Evolutionary conservation across 768 basidiomycete species (phyloP).

Genomic region (Ephemerocybe angulata): DNA sequence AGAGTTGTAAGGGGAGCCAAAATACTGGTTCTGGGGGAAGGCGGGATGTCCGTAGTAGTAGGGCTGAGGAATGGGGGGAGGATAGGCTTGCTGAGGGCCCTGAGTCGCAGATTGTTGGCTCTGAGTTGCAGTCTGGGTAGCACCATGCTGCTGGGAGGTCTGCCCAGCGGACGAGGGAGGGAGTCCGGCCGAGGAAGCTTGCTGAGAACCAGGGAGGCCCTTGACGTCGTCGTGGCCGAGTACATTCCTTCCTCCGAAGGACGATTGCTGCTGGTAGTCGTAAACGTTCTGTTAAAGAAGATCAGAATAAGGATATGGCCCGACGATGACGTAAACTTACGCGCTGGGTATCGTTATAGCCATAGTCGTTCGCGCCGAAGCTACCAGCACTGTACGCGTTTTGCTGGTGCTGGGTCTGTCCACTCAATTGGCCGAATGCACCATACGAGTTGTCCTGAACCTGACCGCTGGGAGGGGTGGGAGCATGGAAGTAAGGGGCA

Average conservation of each 20-base stretch:
- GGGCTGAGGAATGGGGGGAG: conserved; percentile 53
- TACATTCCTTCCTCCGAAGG: conserved; percentile 61
- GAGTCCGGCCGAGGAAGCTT: conserved; percentile 41
- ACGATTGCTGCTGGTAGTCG: conserved; percentile 64
- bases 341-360: conserved; percentile 63
- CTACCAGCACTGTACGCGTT: conserved; percentile 44
- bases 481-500: conserved; percentile 69
- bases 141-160: conserved; percentile 50
- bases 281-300: conserved; percentile 59
- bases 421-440: conserved; percentile 60
- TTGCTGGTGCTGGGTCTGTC: conserved; percentile 59
- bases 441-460: conserved; percentile 62
- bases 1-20: conserved; percentile 63
- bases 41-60: conserved; percentile 57
- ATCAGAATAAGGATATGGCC: conserved; percentile 16
- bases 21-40: conserved; percentile 70
- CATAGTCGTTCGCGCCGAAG: conserved; percentile 65
- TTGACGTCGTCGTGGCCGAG: conserved; percentile 78
- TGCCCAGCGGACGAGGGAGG: conserved; percentile 54
- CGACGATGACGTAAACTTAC: conserved; percentile 34
- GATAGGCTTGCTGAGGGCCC: conserved; percentile 60
- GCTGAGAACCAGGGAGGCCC: conserved; percentile 57
- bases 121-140: conserved; percentile 47
- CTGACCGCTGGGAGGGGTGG: conserved; percentile 69
- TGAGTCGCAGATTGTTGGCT: conserved; percentile 59